A percentile compares a stretch with the other conserved stretches of the same genome.
Conservation (phyloP, 2,329 filamentous ascomycete genomes). For the Claviceps purpurea region DNA sequence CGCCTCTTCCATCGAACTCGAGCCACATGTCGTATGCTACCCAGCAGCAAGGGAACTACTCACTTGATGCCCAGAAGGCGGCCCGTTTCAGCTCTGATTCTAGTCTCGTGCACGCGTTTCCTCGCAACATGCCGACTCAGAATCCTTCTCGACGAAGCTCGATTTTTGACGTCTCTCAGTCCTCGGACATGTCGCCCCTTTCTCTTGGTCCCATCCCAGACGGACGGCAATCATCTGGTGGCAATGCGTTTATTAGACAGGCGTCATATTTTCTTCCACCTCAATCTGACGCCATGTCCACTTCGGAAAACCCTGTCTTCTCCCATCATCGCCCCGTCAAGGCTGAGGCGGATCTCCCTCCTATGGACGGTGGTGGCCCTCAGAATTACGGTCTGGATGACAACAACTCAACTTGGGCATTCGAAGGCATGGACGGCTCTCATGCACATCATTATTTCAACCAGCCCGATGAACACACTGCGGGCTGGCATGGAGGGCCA, state of each 20-base stretch:
- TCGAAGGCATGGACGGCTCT: slow-evolving; percentile 8
- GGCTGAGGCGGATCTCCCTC: slow-evolving; percentile 7
- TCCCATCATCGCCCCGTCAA: slow-evolving; percentile 10
- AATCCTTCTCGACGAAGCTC: slow-evolving; percentile 10
- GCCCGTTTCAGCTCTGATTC: slow-evolving; percentile 8
- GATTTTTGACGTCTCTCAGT: slow-evolving; percentile 9
- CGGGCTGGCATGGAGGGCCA: slow-evolving; percentile 1
- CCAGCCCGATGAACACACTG: slow-evolving; percentile 1
- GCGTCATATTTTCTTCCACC: slow-evolving; percentile 10
- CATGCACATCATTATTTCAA: slow-evolving; percentile 9
- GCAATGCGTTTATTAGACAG: slow-evolving; percentile 2
- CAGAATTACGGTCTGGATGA: slow-evolving; percentile 10
- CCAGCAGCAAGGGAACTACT: slow-evolving; percentile 10
- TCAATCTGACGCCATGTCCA: slow-evolving; percentile 6
- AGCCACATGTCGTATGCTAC: slow-evolving; percentile 1
- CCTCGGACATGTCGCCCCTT: slow-evolving; percentile 8
- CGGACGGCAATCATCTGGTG: slow-evolving; percentile 4
- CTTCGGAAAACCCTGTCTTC: slow-evolving; percentile 9
- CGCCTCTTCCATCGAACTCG: slow-evolving; percentile 5
- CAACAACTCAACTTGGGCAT: slow-evolving; percentile 6
- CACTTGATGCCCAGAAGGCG: slow-evolving; percentile 8
- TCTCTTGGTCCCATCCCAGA: slow-evolving; percentile 7
- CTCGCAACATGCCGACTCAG: slow-evolving; percentile 13
- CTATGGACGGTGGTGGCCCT: slow-evolving; percentile 7
- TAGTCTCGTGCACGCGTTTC: slow-evolving; percentile 11